phyloP scores from a whole-genome alignment of 2,329 filamentous ascomycete species.

The Diaporthe batatas region DNA sequence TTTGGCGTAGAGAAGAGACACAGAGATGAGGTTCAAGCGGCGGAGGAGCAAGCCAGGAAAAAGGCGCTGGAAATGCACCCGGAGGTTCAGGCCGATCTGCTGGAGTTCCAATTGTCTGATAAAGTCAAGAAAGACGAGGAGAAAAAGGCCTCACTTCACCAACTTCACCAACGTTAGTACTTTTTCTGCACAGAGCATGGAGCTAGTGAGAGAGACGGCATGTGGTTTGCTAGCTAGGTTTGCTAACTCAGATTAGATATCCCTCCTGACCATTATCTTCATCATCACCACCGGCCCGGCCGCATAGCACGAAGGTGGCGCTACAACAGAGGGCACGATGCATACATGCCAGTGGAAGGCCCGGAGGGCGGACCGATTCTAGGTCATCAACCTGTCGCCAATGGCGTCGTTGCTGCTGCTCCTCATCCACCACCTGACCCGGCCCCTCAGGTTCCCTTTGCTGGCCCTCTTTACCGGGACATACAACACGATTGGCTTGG shows the following conservation, averaged over 20 bases:
- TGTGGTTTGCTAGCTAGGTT: conserved; percentile 3
- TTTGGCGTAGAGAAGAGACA: conserved; percentile 67
- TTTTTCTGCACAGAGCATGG: conserved; percentile 13
- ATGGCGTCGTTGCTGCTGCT: not conserved
- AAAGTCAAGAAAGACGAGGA: conserved; percentile 60
- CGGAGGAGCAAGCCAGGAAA: conserved; percentile 69
- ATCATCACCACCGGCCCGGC: conserved; percentile 7
- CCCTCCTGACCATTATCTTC: not conserved
- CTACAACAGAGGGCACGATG: not conserved
- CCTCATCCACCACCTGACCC: not conserved
- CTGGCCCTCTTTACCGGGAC: not conserved
- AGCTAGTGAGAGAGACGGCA: not conserved
- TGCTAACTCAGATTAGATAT: conserved; percentile 22
- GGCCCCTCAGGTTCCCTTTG: not conserved
- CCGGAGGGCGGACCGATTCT: not conserved
- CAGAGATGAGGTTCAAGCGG: conserved; percentile 71
- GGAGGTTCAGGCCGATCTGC: conserved; percentile 66
- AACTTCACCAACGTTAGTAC: conserved; percentile 27
- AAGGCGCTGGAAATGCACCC: conserved; percentile 72
- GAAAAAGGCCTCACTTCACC: conserved; percentile 32
- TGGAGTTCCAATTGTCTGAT: conserved; percentile 72
- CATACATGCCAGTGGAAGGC: not conserved
- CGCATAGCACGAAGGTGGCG: not conserved
- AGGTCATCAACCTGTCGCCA: not conserved
- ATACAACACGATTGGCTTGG: too few species aligned